Evolutionary conservation across 2,329 filamentous ascomycete species (phyloP), one percentile per base, ranked within the genome.

Genomic region (Onygena corvina): DNA sequence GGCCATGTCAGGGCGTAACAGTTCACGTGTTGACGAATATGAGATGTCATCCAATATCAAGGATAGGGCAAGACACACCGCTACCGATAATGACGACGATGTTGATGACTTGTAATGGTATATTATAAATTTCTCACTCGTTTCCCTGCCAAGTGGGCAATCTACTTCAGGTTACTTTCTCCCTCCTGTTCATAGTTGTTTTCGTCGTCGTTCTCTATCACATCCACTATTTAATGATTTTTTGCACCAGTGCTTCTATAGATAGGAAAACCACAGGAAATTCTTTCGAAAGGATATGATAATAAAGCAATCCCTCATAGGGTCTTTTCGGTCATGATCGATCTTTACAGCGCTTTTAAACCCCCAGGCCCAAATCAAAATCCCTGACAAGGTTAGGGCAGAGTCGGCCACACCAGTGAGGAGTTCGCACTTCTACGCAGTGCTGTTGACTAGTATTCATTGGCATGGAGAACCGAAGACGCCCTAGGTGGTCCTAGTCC

Each of bases 1-100:
- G 62, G 81, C 81, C 18, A 85, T 94, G 80, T 77, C 79, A 6
- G 67, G 66, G 67, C 50, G 65, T 23, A 60, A 52, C 18, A 51
- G 50, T 27, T 16, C 14, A 14, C 18, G 57, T 34, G 66, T 61
- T 42, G 75, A 80, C 50, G 76, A 79, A 56, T 74, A 77, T 58
- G 82, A 83, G 62, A 79, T 83, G 61, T 67, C 63, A 29, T 62
- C 61, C 50, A 57, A 25, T 14, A 14, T 33, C n/a, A 36, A 36
- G 30, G 27, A 14, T 18, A 50, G n/a, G 20, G 46, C 36, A 27
- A 42, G 31, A 30, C 42, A 21, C 20, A 8, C 25, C 16, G 46
- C 44, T 29, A n/a, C 21, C 29, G 46, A 48, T 16, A 48, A 54
- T 29, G 50, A 52, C 20, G 52, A 54, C 16, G 47, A 52, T 27